Base-by-base conservation (phyloP, 2,329 filamentous ascomycete genomes). In the Elsinoe perseae region DNA sequence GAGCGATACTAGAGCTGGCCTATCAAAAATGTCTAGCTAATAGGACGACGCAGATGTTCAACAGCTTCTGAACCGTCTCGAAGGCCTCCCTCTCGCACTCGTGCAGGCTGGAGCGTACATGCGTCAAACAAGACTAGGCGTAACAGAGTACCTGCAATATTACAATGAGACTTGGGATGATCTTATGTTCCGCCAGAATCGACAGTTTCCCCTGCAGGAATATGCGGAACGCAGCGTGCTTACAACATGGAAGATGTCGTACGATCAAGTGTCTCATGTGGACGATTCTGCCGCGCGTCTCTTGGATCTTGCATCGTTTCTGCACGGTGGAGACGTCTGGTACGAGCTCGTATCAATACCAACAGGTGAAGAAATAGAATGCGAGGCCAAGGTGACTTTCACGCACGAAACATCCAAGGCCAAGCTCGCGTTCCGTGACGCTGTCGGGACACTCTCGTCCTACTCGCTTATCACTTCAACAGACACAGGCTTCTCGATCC, bases 191-290 rank as follows among this genome's bases (percentile, higher is more conserved):
- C 20, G 23, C 5, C 20, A 46, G 20, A 27, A 46, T 10, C 5
- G n/a, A n/a, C n/a, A 23, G 10, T 46, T 27, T 23, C 9, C 10
- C 6, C 8, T 46, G 6, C 18, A 10, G n/a, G n/a, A 23, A 9
- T 18, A 46, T 5, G 10, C 5, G 8, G 42, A 64, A 8, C 58
- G 64, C 43, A 67, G 59, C 56, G 58, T 70, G 44, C 63, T 65
- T 58, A 68, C 64, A 16, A 69, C 65, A 21, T 69, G 63, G 67
- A 62, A 60, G 18, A 64, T 69, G 32, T 68, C 64, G 4, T 68
- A 67, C 59, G 57, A 69, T 25, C 63, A 65, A 12, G 63, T 69
- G 5, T 25, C 53, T 16, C 44, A 58, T 2, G 59, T 60, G 55
- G 61, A 63, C 48, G 25, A 61, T 44, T 23, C 43, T 6, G 62